Evolutionary conservation across 2,329 filamentous ascomycete species (phyloP).

Genomic region (Ceratocystis lukuohia): DNA sequence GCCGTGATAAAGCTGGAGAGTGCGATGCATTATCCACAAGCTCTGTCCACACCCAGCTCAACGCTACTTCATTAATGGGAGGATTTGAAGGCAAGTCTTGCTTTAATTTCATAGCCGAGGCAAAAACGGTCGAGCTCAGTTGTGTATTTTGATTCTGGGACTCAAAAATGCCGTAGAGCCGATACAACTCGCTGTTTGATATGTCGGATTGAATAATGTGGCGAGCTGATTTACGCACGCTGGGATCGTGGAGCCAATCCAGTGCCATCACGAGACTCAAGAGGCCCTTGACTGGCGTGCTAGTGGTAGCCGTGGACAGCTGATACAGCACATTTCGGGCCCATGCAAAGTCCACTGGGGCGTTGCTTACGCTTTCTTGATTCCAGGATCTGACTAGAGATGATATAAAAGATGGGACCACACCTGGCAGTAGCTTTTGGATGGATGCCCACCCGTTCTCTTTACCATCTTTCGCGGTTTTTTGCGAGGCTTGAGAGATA

Average conservation of each 20-base stretch:
- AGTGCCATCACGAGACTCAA: slow-evolving; percentile 60
- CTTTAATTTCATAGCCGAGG: slow-evolving; percentile 32
- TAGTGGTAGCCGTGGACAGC: slow-evolving; percentile 36
- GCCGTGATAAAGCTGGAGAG: slow-evolving; percentile 26
- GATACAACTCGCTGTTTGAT: slow-evolving; percentile 56
- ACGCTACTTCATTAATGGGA: slow-evolving; percentile 6
- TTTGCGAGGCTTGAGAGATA: neutral
- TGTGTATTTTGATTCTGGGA: slow-evolving; percentile 41
- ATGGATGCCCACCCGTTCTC: neutral
- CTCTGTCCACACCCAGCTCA: slow-evolving; percentile 54
- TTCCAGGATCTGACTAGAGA: neutral
- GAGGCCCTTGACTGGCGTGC: slow-evolving; percentile 28
- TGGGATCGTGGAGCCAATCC: slow-evolving; percentile 41
- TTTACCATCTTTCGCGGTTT: neutral
- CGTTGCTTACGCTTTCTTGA: neutral
- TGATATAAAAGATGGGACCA: slow-evolving; percentile 9
- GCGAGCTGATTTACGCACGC: slow-evolving; percentile 58
- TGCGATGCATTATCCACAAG: slow-evolving; percentile 28
- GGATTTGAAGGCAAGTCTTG: neutral
- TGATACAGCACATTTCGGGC: slow-evolving; percentile 42
- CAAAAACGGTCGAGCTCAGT: slow-evolving; percentile 52
- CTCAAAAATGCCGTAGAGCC: slow-evolving; percentile 66
- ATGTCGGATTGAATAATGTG: slow-evolving; percentile 54
- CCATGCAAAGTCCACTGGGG: slow-evolving; percentile 32
- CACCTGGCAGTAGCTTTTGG: slow-evolving; percentile 1